Conservation (phyloP, 2,329 filamentous ascomycete genomes). For the Neonectria neomacrospora region DNA sequence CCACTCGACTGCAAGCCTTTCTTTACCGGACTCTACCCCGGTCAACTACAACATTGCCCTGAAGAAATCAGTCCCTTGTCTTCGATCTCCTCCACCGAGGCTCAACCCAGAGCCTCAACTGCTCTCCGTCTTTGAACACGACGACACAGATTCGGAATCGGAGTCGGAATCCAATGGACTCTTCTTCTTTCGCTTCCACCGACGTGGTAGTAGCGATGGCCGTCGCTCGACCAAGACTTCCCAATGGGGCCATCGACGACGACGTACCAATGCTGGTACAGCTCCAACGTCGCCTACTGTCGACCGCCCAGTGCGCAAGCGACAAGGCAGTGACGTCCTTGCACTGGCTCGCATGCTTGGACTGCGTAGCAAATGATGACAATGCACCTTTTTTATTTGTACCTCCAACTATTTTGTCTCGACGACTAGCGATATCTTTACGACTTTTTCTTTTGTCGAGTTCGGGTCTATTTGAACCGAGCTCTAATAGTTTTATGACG, state of each 20-base stretch:
- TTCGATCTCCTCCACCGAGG: constrained; percentile 39
- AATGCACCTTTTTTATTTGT: not conserved
- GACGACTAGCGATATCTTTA: constrained; percentile 21
- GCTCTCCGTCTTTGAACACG: constrained; percentile 61
- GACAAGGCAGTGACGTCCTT: constrained; percentile 50
- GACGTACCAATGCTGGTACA: constrained; percentile 34
- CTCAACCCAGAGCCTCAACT: constrained; percentile 43
- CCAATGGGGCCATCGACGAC: constrained; percentile 3
- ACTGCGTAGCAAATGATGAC: constrained; percentile 44
- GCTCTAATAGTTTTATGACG: constrained; percentile 12
- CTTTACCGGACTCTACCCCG: constrained; percentile 31
- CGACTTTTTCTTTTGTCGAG: not conserved
- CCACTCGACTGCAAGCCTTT: constrained; percentile 39
- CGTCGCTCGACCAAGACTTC: constrained; percentile 27
- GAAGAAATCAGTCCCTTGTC: constrained; percentile 45
- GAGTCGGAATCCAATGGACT: constrained; percentile 41
- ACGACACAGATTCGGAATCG: constrained; percentile 57
- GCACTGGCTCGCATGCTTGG: constrained; percentile 54
- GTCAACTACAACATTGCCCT: constrained; percentile 34
- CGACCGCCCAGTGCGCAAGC: constrained; percentile 39
- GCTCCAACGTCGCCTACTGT: constrained; percentile 37
- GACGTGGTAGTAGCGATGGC: constrained; percentile 49
- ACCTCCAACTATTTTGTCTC: constrained; percentile 21
- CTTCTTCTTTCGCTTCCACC: constrained; percentile 58
- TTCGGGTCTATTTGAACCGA: constrained; percentile 3